phyloP scores from a whole-genome alignment of 2,329 filamentous ascomycete species.

The Calonectria ilicicola region DNA sequence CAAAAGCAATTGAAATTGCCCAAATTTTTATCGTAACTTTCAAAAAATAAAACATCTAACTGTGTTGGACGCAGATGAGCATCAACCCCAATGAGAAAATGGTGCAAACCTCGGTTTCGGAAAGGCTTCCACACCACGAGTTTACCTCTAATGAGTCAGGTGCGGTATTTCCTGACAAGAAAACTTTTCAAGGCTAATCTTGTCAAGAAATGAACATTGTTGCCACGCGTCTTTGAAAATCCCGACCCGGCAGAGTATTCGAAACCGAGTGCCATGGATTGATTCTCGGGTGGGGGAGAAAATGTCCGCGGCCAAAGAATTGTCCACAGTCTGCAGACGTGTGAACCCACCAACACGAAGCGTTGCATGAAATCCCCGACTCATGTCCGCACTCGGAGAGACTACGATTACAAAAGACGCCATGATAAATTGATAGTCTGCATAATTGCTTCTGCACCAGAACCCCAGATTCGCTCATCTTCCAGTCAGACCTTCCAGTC shows the following conservation, averaged over 20 bases:
- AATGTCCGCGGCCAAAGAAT: conserved; percentile 28
- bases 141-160: not conserved
- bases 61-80: not conserved
- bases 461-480: not conserved
- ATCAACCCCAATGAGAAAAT: not conserved
- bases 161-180: not conserved
- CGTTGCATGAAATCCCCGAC: conserved; percentile 26
- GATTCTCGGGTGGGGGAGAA: conserved; percentile 20
- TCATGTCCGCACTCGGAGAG: conserved; percentile 20
- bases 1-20: too few species aligned
- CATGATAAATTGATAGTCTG: conserved; percentile 9
- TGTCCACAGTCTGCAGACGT: conserved; percentile 19
- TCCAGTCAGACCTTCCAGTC: not conserved
- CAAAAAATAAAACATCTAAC: too few species aligned
- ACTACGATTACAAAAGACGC: conserved; percentile 29
- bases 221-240: not conserved
- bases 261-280: not conserved
- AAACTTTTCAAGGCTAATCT: not conserved
- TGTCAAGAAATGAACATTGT: too few species aligned
- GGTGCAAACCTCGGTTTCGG: not conserved
- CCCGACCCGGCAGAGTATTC: not conserved
- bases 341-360: conserved; percentile 4
- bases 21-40: too few species aligned
- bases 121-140: not conserved
- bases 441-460: conserved; percentile 11